phyloP scores from a whole-genome alignment of 2,329 filamentous ascomycete genomes.

The Lachnellula occidentalis region DNA sequence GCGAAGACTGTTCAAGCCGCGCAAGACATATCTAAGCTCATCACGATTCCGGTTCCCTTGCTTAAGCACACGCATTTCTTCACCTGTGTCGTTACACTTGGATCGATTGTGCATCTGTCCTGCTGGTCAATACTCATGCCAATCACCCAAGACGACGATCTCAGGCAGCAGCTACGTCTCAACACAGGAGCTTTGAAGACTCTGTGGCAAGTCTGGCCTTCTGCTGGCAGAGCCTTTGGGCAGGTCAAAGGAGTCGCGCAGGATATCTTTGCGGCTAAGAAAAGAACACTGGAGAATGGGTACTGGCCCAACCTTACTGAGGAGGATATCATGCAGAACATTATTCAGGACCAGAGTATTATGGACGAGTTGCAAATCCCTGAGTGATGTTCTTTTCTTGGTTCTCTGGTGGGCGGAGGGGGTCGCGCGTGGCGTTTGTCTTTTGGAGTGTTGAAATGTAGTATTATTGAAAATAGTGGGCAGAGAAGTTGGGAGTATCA shows the following conservation, averaged over 20 bases:
- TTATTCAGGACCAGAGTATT: constrained; percentile 29
- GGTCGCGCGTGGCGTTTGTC: background rate
- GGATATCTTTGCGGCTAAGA: constrained; percentile 49
- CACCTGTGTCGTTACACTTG: constrained; percentile 70
- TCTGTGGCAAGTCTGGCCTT: constrained; percentile 16
- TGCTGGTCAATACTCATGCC: constrained; percentile 62
- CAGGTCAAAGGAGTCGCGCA: constrained; percentile 73
- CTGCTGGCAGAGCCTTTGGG: constrained; percentile 56
- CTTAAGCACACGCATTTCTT: constrained; percentile 76
- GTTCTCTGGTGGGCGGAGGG: background rate
- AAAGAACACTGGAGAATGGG: constrained; percentile 25
- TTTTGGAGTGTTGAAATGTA: background rate
- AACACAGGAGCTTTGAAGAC: constrained; percentile 43
- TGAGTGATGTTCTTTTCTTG: constrained; percentile 2
- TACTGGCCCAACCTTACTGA: constrained; percentile 26
- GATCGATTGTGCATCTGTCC: constrained; percentile 73
- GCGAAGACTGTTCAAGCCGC: constrained; percentile 75
- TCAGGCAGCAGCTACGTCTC: constrained; percentile 70
- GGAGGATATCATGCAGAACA: constrained; percentile 28
- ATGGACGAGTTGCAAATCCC: constrained; percentile 29
- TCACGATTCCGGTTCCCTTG: constrained; percentile 66
- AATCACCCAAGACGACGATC: constrained; percentile 57
- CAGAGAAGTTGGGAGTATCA: background rate
- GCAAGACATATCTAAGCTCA: constrained; percentile 67
- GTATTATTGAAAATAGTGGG: background rate